phyloP scores from a whole-genome alignment of 2,329 filamentous ascomycete species.

The Epichloe uncinata region DNA sequence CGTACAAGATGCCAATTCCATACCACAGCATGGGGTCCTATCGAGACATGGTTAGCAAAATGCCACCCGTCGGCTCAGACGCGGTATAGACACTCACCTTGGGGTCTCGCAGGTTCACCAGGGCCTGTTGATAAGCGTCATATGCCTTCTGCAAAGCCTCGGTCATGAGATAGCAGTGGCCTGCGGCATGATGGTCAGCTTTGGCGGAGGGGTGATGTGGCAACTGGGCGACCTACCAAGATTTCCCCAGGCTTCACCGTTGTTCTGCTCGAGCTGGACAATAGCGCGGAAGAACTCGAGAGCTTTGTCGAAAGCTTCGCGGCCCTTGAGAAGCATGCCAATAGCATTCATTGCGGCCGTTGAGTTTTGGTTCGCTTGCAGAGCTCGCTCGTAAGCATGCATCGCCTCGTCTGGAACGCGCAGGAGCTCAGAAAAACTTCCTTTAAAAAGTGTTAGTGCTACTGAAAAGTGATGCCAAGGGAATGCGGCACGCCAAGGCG shows the following conservation, averaged over 20 bases:
- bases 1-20: slow-evolving; percentile 93
- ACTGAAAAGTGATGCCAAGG: background rate
- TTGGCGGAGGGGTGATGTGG: slow-evolving; percentile 10
- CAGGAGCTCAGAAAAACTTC: slow-evolving; percentile 74
- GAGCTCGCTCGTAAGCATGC: slow-evolving; percentile 78
- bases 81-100: slow-evolving; percentile 47
- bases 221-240: slow-evolving; percentile 48
- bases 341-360: slow-evolving; percentile 90
- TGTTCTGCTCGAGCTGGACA: slow-evolving; percentile 73
- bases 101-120: slow-evolving; percentile 84
- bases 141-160: slow-evolving; percentile 96
- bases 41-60: background rate
- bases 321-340: slow-evolving; percentile 76
- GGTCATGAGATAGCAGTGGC: slow-evolving; percentile 99
- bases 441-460: slow-evolving; percentile 28
- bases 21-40: slow-evolving; percentile 98
- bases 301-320: slow-evolving; percentile 87
- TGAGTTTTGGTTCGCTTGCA: slow-evolving; percentile 78
- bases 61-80: background rate
- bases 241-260: slow-evolving; percentile 94
- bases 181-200: slow-evolving; percentile 28
- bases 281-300: slow-evolving; percentile 89
- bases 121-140: slow-evolving; percentile 85
- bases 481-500: background rate
- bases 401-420: slow-evolving; percentile 82